Conservation (phyloP, 192 early-diverging fungal genomes). For the Backusella westeae region DNA sequence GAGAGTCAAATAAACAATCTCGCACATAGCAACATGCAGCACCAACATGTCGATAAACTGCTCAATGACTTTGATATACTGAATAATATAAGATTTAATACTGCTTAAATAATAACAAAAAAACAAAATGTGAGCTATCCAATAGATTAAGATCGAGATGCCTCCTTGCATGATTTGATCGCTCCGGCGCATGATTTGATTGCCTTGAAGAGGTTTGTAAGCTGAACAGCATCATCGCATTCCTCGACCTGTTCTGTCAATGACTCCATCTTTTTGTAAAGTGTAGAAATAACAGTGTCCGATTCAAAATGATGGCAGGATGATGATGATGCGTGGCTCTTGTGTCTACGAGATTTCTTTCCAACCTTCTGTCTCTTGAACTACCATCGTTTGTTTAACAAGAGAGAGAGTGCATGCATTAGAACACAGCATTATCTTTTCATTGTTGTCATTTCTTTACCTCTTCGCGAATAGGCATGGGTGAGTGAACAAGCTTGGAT, state of each 20-base stretch:
- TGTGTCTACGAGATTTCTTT: background rate
- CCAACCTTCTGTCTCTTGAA: background rate
- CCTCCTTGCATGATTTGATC: slow-evolving; percentile 15
- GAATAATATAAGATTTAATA: too few relatives aligned
- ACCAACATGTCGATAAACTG: too few relatives aligned
- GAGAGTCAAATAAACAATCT: too few relatives aligned
- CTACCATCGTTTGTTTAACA: background rate
- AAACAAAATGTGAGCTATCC: too few relatives aligned
- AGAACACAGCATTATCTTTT: background rate
- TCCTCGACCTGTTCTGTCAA: slow-evolving; percentile 10
- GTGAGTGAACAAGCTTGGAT: background rate
- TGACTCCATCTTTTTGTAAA: slow-evolving; percentile 9
- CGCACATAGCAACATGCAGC: too few relatives aligned
- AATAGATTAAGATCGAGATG: background rate
- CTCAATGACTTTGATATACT: too few relatives aligned
- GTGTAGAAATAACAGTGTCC: background rate
- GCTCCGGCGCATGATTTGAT: slow-evolving; percentile 22
- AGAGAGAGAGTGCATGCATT: background rate
- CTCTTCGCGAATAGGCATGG: slow-evolving; percentile 3
- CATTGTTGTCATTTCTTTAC: background rate
- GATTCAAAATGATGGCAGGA: background rate
- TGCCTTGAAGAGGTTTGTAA: slow-evolving; percentile 12
- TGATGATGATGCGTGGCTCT: background rate
- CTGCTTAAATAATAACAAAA: too few relatives aligned
- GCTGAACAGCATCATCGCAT: slow-evolving; percentile 11